phyloP scores from a whole-genome alignment of 108 stramenopile genomes.

The Schizochytrium sp. region DNA sequence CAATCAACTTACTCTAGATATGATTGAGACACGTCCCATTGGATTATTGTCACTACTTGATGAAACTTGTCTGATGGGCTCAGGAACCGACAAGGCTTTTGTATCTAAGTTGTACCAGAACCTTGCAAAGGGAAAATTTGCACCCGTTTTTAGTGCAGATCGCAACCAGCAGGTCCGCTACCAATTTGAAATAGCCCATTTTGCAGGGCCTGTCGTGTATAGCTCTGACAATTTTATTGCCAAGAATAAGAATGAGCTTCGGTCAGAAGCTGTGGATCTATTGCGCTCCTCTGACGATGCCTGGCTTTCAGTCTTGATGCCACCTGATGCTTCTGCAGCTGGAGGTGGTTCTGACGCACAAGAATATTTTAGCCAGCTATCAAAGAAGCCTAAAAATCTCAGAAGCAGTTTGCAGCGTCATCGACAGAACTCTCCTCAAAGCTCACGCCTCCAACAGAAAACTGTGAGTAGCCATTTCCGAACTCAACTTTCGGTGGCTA shows the following conservation, averaged over 20 bases:
- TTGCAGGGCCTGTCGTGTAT: slow-evolving; percentile 93
- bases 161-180: slow-evolving; percentile 82
- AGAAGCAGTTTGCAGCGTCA: slow-evolving; percentile 21
- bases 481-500: slow-evolving; percentile 66
- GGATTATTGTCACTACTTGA: slow-evolving; percentile 77
- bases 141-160: slow-evolving; percentile 63
- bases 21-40: slow-evolving; percentile 83
- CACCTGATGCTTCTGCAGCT: slow-evolving; percentile 1
- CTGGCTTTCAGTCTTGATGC: slow-evolving; percentile 64
- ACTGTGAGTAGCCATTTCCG: slow-evolving; percentile 70
- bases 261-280: slow-evolving; percentile 86
- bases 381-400: not conserved
- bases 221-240: slow-evolving; percentile 91
- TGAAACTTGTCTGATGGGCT: slow-evolving; percentile 73
- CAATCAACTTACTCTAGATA: slow-evolving; percentile 94
- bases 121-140: slow-evolving; percentile 75
- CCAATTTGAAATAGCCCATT: slow-evolving; percentile 88
- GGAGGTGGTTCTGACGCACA: slow-evolving; percentile 49
- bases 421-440: slow-evolving; percentile 13
- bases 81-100: slow-evolving; percentile 71
- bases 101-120: slow-evolving; percentile 70
- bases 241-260: slow-evolving; percentile 96
- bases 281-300: slow-evolving; percentile 72
- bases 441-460: slow-evolving; percentile 30
- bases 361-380: not conserved